A percentile compares a stretch with the other conserved stretches of the same genome.
Conservation (phyloP, 2,329 filamentous ascomycete species). For the Ustilaginoidea virens region DNA sequence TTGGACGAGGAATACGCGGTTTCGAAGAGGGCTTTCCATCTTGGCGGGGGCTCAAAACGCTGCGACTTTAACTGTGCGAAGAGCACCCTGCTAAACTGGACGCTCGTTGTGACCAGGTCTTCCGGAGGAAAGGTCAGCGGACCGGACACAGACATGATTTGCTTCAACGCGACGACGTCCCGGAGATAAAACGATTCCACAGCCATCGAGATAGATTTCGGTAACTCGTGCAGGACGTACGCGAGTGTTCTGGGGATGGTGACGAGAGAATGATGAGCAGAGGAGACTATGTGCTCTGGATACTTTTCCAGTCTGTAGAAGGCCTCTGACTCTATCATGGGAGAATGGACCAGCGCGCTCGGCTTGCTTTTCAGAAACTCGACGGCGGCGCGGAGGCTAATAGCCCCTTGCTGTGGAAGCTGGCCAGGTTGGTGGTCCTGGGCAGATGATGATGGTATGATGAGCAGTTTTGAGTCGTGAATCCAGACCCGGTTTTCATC, state of each 20-base stretch:
- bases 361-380: constrained; percentile 40
- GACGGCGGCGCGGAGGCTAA: constrained; percentile 52
- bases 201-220: constrained; percentile 64
- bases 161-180: constrained; percentile 61
- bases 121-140: constrained; percentile 52
- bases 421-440: constrained; percentile 12
- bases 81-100: constrained; percentile 73
- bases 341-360: constrained; percentile 50
- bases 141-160: constrained; percentile 40
- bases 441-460: constrained; percentile 43
- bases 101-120: constrained; percentile 66
- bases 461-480: constrained; percentile 55
- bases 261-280: constrained; percentile 59
- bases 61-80: constrained; percentile 87
- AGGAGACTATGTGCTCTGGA: constrained; percentile 56
- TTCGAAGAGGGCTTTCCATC: constrained; percentile 24
- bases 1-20: constrained; percentile 6
- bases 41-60: constrained; percentile 51
- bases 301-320: constrained; percentile 82
- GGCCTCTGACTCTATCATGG: constrained; percentile 69
- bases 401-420: no score
- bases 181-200: constrained; percentile 87
- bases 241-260: constrained; percentile 72
- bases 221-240: constrained; percentile 59
- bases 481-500: constrained; percentile 86